A percentile compares a stretch with the other conserved stretches of the same genome.
These are phyloP conservation scores for Arthrobotrys megalospora DNA, from an alignment of 2,329 filamentous ascomycete genomes.

Conservation along the genomic window DNA sequence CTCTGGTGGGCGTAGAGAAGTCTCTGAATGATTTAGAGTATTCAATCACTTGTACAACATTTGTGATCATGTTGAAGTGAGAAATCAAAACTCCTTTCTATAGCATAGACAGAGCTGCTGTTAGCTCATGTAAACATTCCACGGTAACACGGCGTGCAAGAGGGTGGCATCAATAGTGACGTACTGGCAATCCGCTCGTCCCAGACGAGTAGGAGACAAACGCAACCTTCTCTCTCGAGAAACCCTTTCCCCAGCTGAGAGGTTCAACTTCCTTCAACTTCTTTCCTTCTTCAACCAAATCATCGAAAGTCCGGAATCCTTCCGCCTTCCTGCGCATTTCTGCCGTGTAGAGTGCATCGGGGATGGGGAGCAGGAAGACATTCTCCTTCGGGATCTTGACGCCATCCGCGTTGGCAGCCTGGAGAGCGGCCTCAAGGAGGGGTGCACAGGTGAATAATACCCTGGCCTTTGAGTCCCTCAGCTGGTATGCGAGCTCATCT, in stretches of 20 bases:
- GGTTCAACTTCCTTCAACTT: constrained; percentile 72
- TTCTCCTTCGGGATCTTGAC: constrained; percentile 73
- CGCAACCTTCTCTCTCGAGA: constrained; percentile 78
- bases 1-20: constrained; percentile 71
- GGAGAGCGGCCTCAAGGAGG: constrained; percentile 76
- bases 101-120: background rate
- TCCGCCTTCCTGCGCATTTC: constrained; percentile 62
- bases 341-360: constrained; percentile 69
- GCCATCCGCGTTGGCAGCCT: constrained; percentile 76
- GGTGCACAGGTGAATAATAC: constrained; percentile 80
- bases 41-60: constrained; percentile 75
- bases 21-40: constrained; percentile 66
- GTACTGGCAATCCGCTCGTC: constrained; percentile 82
- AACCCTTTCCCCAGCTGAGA: constrained; percentile 75
- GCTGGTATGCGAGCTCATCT: constrained; percentile 79
- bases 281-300: constrained; percentile 76
- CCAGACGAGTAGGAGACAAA: constrained; percentile 86
- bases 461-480: constrained; percentile 78
- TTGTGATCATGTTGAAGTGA: constrained; percentile 83
- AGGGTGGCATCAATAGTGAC: constrained; percentile 60
- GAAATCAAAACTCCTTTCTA: constrained; percentile 89
- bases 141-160: background rate
- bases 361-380: constrained; percentile 79
- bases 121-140: constrained; percentile 4
- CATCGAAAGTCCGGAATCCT: constrained; percentile 76